Evolutionary conservation across 1,284 basidiomycete genomes (phyloP).

Genomic region (Thelephora terrestris): DNA sequence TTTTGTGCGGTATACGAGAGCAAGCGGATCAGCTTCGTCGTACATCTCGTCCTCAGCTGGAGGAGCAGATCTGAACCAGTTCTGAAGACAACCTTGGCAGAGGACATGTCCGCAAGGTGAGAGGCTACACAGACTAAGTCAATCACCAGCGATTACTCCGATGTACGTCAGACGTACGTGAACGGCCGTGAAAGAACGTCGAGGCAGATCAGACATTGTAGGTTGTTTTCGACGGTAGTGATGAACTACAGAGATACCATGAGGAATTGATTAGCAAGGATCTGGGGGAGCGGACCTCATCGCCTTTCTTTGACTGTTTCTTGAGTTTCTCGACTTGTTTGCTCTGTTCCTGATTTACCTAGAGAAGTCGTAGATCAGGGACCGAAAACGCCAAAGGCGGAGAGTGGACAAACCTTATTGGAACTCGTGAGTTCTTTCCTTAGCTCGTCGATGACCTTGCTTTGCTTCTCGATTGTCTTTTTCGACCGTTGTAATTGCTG

Average conservation of each 20-base stretch:
- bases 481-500: slow-evolving; percentile 36
- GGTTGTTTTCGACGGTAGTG: slow-evolving; percentile 39
- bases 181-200: slow-evolving; percentile 53
- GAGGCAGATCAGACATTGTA: slow-evolving; percentile 70
- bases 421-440: slow-evolving; percentile 28
- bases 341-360: slow-evolving; percentile 43
- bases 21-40: slow-evolving; percentile 39
- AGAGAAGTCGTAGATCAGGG: not conserved
- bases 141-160: not conserved
- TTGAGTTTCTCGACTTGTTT: slow-evolving; percentile 36
- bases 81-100: slow-evolving; percentile 57
- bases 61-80: slow-evolving; percentile 66
- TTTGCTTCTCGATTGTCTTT: slow-evolving; percentile 45
- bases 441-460: slow-evolving; percentile 46
- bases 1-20: slow-evolving; percentile 48
- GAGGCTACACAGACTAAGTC: slow-evolving; percentile 30
- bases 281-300: slow-evolving; percentile 35
- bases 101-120: slow-evolving; percentile 66
- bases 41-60: slow-evolving; percentile 41
- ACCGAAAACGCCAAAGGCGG: not conserved
- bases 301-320: slow-evolving; percentile 36
- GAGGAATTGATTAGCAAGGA: not conserved
- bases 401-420: slow-evolving; percentile 21
- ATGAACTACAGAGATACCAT: slow-evolving; percentile 32
- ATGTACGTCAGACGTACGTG: slow-evolving; percentile 35